Evolutionary conservation across 1,284 basidiomycete species (phyloP).

Genomic region (Rhodotorula sp.): DNA sequence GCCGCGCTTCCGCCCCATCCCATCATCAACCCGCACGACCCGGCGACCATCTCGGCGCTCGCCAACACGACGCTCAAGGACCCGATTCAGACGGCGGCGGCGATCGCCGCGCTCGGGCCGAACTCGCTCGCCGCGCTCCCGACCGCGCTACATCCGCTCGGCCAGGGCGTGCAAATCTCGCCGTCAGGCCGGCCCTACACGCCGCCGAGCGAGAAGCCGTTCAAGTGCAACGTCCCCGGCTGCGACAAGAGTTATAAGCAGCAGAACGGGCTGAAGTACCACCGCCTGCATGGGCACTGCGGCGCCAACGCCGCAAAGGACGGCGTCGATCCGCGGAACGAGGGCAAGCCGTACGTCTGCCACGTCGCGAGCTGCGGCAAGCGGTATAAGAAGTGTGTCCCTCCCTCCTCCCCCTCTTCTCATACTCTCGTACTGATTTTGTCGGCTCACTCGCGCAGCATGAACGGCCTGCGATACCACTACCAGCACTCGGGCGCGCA

Average conservation of each 20-base stretch:
- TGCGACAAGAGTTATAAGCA: conserved; percentile 99
- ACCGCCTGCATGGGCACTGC: conserved; percentile 90
- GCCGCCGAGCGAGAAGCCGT: conserved; percentile 68
- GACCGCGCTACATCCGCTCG: conserved; percentile 40
- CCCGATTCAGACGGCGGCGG: conserved; percentile 24
- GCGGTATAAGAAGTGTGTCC: conserved; percentile 78
- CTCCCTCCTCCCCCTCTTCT: too few species aligned
- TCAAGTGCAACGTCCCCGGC: conserved; percentile 93
- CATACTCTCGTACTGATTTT: not conserved
- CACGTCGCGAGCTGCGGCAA: conserved; percentile 81
- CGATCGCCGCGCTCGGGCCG: conserved; percentile 35
- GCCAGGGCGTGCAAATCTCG: conserved; percentile 40
- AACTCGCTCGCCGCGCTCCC: conserved; percentile 34
- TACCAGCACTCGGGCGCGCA: conserved; percentile 97
- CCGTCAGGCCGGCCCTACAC: conserved; percentile 42
- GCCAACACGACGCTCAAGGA: conserved; percentile 28
- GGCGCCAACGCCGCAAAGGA: conserved; percentile 77
- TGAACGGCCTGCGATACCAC: conserved; percentile 93
- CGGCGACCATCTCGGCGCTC: conserved; percentile 24
- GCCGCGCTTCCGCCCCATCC: conserved; percentile 2
- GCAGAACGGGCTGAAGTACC: conserved; percentile 94
- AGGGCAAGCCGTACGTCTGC: conserved; percentile 80
- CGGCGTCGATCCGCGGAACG: conserved; percentile 68
- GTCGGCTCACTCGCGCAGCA: conserved; percentile 50
- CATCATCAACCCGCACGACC: conserved; percentile 29